A percentile compares a stretch with the other conserved stretches of the same genome.
These are phyloP conservation scores for Fusarium penzigii DNA, from an alignment of 2,329 filamentous ascomycete genomes.

Conservation along the genomic window DNA sequence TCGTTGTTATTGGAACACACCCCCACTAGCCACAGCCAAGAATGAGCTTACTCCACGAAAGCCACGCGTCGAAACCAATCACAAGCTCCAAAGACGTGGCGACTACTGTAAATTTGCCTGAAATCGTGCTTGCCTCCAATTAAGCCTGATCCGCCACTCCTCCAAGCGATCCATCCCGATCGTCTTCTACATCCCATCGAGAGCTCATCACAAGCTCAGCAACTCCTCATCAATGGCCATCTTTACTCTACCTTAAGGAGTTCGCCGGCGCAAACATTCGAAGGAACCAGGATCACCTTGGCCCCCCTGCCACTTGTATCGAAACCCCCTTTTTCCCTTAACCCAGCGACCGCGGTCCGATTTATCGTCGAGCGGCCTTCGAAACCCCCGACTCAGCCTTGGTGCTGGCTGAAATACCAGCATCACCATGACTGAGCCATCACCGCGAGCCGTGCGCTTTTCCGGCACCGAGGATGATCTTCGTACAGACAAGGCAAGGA, in stretches of 20 bases:
- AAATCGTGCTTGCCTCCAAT: constrained; percentile 15
- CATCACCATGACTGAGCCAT: constrained; percentile 45
- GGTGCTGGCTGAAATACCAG: constrained; percentile 17
- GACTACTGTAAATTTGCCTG: constrained; percentile 22
- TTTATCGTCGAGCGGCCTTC: no score
- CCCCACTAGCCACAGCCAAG: constrained; percentile 9
- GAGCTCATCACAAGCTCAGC: constrained; percentile 27
- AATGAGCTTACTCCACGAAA: constrained; percentile 10
- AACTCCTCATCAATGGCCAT: constrained; percentile 24
- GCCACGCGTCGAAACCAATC: constrained; percentile 14
- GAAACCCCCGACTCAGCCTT: constrained; percentile 14
- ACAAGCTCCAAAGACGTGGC: constrained; percentile 7
- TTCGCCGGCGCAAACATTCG: constrained; percentile 16
- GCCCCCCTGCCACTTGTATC: constrained; percentile 4
- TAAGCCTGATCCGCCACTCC: constrained; percentile 23
- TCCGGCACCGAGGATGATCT: constrained; percentile 49
- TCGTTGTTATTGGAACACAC: constrained; percentile 4
- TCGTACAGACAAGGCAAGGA: constrained; percentile 44
- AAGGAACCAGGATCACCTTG: constrained; percentile 9
- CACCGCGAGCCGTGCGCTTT: constrained; percentile 59
- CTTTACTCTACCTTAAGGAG: constrained; percentile 24
- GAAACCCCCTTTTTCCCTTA: constrained; percentile 5
- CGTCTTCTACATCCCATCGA: constrained; percentile 13
- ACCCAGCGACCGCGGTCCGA: no score
- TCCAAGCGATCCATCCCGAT: constrained; percentile 32